These are phyloP conservation scores for Candida lessepsii DNA, from an alignment of 805 yeast genomes.

Conservation along the genomic window DNA sequence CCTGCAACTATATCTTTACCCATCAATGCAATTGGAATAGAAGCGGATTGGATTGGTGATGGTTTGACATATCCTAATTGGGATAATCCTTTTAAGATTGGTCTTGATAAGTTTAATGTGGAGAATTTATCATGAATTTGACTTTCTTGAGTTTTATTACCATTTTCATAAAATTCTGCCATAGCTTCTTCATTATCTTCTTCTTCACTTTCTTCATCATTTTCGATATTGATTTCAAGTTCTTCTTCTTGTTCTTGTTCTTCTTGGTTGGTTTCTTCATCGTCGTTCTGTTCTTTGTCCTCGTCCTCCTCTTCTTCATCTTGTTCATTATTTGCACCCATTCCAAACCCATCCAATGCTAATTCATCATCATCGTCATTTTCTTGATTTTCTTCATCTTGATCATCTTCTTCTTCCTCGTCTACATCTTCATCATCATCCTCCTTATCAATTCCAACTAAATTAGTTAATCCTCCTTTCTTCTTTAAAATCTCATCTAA, in stretches of 20 bases:
- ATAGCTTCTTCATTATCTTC: conserved; percentile 80
- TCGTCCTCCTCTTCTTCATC: conserved; percentile 24
- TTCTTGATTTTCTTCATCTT: conserved; percentile 1
- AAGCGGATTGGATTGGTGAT: conserved; percentile 89
- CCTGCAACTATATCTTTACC: conserved; percentile 99
- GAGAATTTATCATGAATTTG: conserved; percentile 66
- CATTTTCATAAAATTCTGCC: conserved; percentile 66
- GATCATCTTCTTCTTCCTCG: conserved; percentile 25
- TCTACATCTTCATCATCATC: conserved; percentile 31
- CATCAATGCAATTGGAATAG: conserved; percentile 87
- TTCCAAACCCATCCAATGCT: conserved; percentile 47
- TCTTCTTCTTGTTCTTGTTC: conserved; percentile 31
- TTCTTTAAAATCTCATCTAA: conserved; percentile 82
- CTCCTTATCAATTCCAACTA: conserved; percentile 42
- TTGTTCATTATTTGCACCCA: conserved; percentile 32
- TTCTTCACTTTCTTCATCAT: conserved; percentile 34
- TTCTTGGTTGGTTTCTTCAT: conserved; percentile 20
- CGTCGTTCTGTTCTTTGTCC: conserved; percentile 28
- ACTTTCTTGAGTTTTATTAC: conserved; percentile 41
- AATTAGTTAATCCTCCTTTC: conserved; percentile 69
- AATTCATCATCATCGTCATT: conserved; percentile 38
- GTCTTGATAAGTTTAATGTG: conserved; percentile 80
- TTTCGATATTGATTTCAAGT: conserved; percentile 17
- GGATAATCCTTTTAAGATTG: conserved; percentile 78
- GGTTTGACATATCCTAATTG: conserved; percentile 84